These are phyloP conservation scores for Graphilbum ipis-grandicollis DNA, from an alignment of 2,329 filamentous ascomycete species.

Conservation along the genomic window DNA sequence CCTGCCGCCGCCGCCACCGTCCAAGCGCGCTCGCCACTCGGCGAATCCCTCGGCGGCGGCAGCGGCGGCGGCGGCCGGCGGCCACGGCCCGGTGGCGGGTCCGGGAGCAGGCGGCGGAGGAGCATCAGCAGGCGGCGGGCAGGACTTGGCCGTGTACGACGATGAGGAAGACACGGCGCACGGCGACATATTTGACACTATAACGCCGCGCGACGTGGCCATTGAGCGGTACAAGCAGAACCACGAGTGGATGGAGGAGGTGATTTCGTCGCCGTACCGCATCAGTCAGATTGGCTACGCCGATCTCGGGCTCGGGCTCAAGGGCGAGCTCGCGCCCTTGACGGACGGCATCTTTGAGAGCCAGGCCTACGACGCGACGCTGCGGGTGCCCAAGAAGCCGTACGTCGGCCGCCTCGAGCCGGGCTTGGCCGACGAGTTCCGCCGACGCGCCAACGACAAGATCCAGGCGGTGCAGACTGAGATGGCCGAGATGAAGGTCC, in stretches of 20 bases:
- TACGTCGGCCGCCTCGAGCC: constrained; percentile 52
- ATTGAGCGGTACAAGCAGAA: constrained; percentile 79
- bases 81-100: background rate
- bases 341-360: constrained; percentile 75
- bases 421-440: constrained; percentile 70
- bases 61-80: background rate
- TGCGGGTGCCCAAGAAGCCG: constrained; percentile 33
- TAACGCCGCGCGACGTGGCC: constrained; percentile 82
- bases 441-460: constrained; percentile 56
- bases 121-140: no score
- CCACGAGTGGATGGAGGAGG: constrained; percentile 98
- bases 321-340: constrained; percentile 63
- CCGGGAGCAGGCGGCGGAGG: no score
- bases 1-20: constrained; percentile 33
- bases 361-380: constrained; percentile 30
- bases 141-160: constrained; percentile 34
- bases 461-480: constrained; percentile 60
- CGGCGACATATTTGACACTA: constrained; percentile 76
- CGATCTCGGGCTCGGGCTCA: constrained; percentile 71
- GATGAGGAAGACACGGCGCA: constrained; percentile 81
- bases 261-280: constrained; percentile 77
- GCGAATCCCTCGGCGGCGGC: constrained; percentile 15
- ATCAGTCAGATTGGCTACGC: constrained; percentile 73
- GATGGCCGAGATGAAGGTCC: constrained; percentile 66
- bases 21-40: constrained; percentile 34